Percentiles rank a stretch among this genome's conserved stretches.
phyloP scores from a whole-genome alignment of 345 rosid species.

The Brassica juncea region DNA sequence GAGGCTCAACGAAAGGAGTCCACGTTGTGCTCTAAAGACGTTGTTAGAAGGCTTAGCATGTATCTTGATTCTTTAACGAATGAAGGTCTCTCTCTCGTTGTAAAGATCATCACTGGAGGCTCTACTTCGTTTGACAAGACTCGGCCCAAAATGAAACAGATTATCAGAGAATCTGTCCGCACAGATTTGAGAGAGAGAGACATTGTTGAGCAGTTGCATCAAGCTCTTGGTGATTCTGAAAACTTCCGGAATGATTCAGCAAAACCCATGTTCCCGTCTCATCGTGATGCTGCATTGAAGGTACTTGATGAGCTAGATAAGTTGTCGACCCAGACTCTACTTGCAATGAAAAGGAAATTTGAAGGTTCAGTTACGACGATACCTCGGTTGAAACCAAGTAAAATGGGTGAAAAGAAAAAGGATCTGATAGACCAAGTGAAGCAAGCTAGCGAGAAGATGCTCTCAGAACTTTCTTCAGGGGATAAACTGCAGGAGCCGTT shows the following conservation, averaged over 20 bases:
- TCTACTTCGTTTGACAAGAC: slow-evolving; percentile 55
- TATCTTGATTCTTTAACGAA: slow-evolving; percentile 59
- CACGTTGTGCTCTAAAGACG: slow-evolving; percentile 34
- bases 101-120: slow-evolving; percentile 52
- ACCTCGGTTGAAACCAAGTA: slow-evolving; percentile 38
- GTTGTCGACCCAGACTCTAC: slow-evolving; percentile 53
- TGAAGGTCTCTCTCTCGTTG: slow-evolving; percentile 62
- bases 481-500: slow-evolving; percentile 57
- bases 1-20: slow-evolving; percentile 27
- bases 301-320: slow-evolving; percentile 55
- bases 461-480: slow-evolving; percentile 51
- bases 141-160: slow-evolving; percentile 55
- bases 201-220: slow-evolving; percentile 44
- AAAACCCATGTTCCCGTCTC: slow-evolving; percentile 44
- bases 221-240: slow-evolving; percentile 50
- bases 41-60: slow-evolving; percentile 43
- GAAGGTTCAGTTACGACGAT: slow-evolving; percentile 41
- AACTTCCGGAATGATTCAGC: slow-evolving; percentile 47
- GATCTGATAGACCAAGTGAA: slow-evolving; percentile 48
- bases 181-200: slow-evolving; percentile 29
- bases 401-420: not conserved
- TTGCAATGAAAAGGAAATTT: slow-evolving; percentile 77
- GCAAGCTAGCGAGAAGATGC: slow-evolving; percentile 53
- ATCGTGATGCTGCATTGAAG: slow-evolving; percentile 46
- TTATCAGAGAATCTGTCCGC: slow-evolving; percentile 49